Evolutionary conservation across 306 rosid species (phyloP).

Genomic region (Vigna reflexopilosa): DNA sequence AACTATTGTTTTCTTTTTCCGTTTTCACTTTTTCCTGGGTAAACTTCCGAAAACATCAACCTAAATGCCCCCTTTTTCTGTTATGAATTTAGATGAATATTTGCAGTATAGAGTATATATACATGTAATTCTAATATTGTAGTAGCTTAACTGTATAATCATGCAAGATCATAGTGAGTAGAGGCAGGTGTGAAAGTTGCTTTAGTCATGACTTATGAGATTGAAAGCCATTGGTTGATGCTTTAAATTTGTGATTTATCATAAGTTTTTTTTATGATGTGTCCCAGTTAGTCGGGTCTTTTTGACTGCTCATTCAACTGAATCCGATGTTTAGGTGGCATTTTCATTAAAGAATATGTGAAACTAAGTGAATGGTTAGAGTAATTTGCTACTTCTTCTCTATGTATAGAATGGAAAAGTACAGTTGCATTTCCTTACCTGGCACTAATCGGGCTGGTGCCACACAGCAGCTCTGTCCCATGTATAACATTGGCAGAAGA

Average conservation of each 20-base stretch:
- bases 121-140: not conserved
- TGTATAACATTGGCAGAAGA: not conserved
- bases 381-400: constrained; percentile 1
- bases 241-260: not conserved
- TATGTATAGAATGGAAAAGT: constrained; percentile 16
- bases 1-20: not conserved
- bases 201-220: constrained; percentile 2
- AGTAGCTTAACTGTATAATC: constrained; percentile 14
- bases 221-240: constrained; percentile 32
- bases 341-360: constrained; percentile 17
- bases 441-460: constrained; percentile 12
- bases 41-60: not conserved
- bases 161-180: constrained; percentile 21
- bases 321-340: not conserved
- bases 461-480: not conserved
- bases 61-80: not conserved
- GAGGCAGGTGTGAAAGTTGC: constrained; percentile 29
- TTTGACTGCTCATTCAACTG: constrained; percentile 11
- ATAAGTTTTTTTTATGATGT: constrained; percentile 1
- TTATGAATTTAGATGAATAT: constrained; percentile 21
- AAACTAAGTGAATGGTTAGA: constrained; percentile 12
- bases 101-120: constrained; percentile 1
- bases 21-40: not conserved
- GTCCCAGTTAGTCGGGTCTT: not conserved
- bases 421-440: not conserved